Evolutionary conservation across 106 monocot species (phyloP), one percentile per base, ranked within the genome.

Genomic region (Apostasia shenzhenica): DNA sequence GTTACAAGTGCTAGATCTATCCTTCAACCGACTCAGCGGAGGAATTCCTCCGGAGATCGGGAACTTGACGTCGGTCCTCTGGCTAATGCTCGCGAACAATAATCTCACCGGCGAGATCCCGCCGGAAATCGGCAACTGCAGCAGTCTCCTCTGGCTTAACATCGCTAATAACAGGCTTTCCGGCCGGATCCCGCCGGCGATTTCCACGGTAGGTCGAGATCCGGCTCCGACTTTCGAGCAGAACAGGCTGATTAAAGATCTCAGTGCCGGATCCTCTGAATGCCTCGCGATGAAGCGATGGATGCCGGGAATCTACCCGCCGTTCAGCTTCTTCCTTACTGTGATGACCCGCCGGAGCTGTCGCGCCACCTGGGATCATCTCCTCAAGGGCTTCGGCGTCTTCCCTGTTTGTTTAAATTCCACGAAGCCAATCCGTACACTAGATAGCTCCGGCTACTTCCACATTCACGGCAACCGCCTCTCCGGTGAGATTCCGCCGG

Each of bases 41-140:
- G 6, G 56, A 39, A 91, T 95, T 45, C 95, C 95, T 0, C 8
- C 79, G 8, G 52, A 69, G 10, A 58, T 95, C 43, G 95, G 95
- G 11, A 88, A 88, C 11, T 76, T 95, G 8, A 79, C 67, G 43
- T 88, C 83, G 2, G 71, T 95, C 8, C 76, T 91, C 10, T 95
- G 91, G 91, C 76, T 95, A 9, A 88, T 83, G 81, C 81, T 95
- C 8, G 86, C 80, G 10, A 72, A 77, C 67, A 95, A 95, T 63
- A 52, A 66, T n/a, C 59, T 95, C 1, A 55, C 64, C 37, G 95
- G 95, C 4, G 52, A 37, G 41, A 95, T 95, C 2, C 95, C 95
- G 37, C 14, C 80, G 55, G 88, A 88, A 69, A 88, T 95, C 10
- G 91, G 95, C 1, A 82, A 79, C 11, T 95, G 95, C 76, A 76